These are phyloP conservation scores for Microcyclospora tardicrescens DNA, from an alignment of 2,329 filamentous ascomycete species.

Conservation along the genomic window DNA sequence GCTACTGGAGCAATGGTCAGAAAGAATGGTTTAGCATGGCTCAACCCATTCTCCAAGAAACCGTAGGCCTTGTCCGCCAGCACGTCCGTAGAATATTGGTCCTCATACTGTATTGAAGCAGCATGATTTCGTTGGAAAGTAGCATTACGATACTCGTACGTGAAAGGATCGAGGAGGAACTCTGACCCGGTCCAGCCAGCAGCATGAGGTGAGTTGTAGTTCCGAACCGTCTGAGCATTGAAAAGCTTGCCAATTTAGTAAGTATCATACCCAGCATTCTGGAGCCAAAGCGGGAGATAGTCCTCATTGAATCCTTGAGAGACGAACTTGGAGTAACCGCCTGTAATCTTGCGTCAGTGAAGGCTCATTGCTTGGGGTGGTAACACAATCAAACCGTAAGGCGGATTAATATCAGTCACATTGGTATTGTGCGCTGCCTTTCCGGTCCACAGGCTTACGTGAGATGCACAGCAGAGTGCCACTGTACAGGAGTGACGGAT, in stretches of 20 bases:
- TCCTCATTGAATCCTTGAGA: conserved; percentile 51
- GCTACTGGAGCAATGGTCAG: conserved; percentile 52
- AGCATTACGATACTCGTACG: conserved; percentile 55
- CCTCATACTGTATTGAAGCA: conserved; percentile 41
- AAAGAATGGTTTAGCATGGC: conserved; percentile 49
- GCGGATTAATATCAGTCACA: conserved; percentile 46
- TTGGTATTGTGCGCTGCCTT: conserved; percentile 59
- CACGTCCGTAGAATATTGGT: conserved; percentile 46
- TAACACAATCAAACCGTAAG: conserved; percentile 37
- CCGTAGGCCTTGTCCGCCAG: conserved; percentile 45
- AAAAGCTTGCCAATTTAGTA: conserved; percentile 65
- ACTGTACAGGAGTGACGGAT: conserved; percentile 54
- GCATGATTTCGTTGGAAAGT: conserved; percentile 50
- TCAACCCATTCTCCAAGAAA: conserved; percentile 49
- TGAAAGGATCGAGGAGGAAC: conserved; percentile 43
- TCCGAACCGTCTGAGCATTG: conserved; percentile 48
- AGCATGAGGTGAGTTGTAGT: conserved; percentile 46
- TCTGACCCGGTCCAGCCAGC: conserved; percentile 46
- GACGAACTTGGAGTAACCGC: conserved; percentile 55
- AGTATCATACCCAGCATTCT: conserved; percentile 53
- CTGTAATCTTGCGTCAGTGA: conserved; percentile 10
- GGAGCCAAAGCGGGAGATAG: conserved; percentile 60
- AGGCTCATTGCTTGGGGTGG: background rate
- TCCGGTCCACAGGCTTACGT: conserved; percentile 53
- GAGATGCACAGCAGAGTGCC: conserved; percentile 53